Base-by-base conservation (phyloP, 139 green algal genomes). In the Chlamydomonas eustigma region DNA sequence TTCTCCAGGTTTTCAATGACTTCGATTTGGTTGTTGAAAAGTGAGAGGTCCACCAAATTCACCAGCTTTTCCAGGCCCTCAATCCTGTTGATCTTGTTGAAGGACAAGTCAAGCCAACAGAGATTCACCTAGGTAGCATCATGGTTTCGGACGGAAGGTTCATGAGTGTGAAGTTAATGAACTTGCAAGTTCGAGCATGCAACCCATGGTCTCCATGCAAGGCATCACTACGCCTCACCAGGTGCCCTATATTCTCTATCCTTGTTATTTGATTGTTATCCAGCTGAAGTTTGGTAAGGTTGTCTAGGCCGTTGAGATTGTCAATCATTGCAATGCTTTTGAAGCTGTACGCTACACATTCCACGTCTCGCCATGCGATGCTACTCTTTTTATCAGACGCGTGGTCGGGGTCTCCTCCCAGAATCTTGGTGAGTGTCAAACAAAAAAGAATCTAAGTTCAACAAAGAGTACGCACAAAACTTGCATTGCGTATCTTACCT, bases 91-190 rank as follows among this genome's bases (percentile, higher is more conserved):
- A 97, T 95, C 22, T 87, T 84, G 76, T 97, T 97, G 88, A 97
- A 97, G 37, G 88, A 94, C 25, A 97, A 82, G 81, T 95, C 90
- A 37, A 95, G 86, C 86, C 88, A 93, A 2, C 83, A 90, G n/a
- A 94, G 74, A 70, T 44, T 72, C 33, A 31, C 32, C 65, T 72
- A 34, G 12, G 65, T 33, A 34, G 44, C 12, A n/a, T n/a, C n/a
- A n/a, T n/a, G n/a, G n/a, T n/a, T n/a, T n/a, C n/a, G n/a, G n/a
- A n/a, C n/a, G n/a, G n/a, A n/a, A 18, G 44, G 44, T 58, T 58
- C 44, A 58, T 12, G 44, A 58, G 44, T 18, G 12, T 58, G 44
- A 18, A 18, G 44, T 58, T 18, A 58, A n/a, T n/a, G n/a, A n/a
- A n/a, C n/a, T n/a, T n/a, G n/a, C n/a, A n/a, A n/a, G n/a, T n/a